Base-by-base conservation (phyloP, 257 asterid genomes). In the Galeopsis tetrahit region DNA sequence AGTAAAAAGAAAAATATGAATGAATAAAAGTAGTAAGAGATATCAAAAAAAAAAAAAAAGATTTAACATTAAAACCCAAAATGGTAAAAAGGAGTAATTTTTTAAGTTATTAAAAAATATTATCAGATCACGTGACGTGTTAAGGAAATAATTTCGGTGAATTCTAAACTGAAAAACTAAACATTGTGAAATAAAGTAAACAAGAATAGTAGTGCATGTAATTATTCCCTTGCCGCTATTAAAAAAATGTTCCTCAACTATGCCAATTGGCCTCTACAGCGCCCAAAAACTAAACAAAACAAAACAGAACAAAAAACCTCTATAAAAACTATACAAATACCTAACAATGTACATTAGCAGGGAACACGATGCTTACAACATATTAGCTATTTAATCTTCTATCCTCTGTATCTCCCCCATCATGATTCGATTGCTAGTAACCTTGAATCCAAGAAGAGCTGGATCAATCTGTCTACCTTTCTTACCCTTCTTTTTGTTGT, bases 391-490 rank as follows among this genome's bases (percentile, higher is more conserved):
- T 58, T 81, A 95, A 81, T 95, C 99, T 33, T 92, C 99, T 71
- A 88, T 15, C 58, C 98, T 78, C 73, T 95, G 99, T 69, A 95
- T 92, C 79, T 95, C 99, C 8, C 99, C 99, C 99, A 95, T 95
- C 97, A 92, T 82, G 77, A 95, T 92, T 57, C 99, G 91, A 75
- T 95, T 95, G 85, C 99, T 95, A 1, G 96, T 85, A n/a, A 95
- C 99, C 85, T 92, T 95, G 83, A 95, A 95, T 3, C 99, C 99
- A 33, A 95, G 97, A 70, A 95, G 94, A 52, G 99, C 97, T 2
- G 99, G 99, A 60, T 95, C 99, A 0, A 95, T 95, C 76, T 92
- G 99, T 61, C 97, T 86, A 66, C 99, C 99, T 77, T 92, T 95
- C 84, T 92, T 95, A 28, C 99, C 99, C 79, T 92, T 95, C 94